A percentile compares a stretch with the other conserved stretches of the same genome.
Conservation (phyloP, 257 asterid genomes). For the Ajuga chamaepitys region DNA sequence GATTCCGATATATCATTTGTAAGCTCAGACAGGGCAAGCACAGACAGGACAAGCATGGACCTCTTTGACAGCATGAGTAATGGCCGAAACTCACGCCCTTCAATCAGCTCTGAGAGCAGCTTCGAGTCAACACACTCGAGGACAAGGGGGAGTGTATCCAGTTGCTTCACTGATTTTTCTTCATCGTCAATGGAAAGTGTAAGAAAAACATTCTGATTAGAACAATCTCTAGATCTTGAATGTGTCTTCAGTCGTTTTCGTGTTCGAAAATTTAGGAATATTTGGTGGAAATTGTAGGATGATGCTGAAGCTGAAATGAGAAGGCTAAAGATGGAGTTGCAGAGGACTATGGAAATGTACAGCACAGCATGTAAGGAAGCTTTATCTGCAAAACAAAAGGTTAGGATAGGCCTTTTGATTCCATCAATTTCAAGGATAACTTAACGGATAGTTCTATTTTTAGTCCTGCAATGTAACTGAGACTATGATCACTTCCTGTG, state of each 20-base stretch:
- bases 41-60: constrained; percentile 54
- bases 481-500: no score
- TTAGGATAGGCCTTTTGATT: constrained; percentile 2
- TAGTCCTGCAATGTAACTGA: no score
- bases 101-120: constrained; percentile 69
- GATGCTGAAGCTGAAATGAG: constrained; percentile 78
- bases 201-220: constrained; percentile 17
- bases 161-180: constrained; percentile 45
- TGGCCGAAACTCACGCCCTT: constrained; percentile 33
- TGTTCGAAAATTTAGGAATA: no score
- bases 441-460: no score
- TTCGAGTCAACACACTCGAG: constrained; percentile 40
- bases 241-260: no score
- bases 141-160: constrained; percentile 36
- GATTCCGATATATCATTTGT: constrained; percentile 61
- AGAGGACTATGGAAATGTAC: constrained; percentile 76
- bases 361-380: constrained; percentile 85
- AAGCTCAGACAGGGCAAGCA: constrained; percentile 63
- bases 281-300: constrained; percentile 37
- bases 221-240: background rate
- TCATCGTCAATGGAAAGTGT: constrained; percentile 53
- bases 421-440: background rate
- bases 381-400: constrained; percentile 67
- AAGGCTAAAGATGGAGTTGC: constrained; percentile 72
- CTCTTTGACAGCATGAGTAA: constrained; percentile 34